Conservation (phyloP, 2,329 filamentous ascomycete species). For the Apiospora phragmitis region DNA sequence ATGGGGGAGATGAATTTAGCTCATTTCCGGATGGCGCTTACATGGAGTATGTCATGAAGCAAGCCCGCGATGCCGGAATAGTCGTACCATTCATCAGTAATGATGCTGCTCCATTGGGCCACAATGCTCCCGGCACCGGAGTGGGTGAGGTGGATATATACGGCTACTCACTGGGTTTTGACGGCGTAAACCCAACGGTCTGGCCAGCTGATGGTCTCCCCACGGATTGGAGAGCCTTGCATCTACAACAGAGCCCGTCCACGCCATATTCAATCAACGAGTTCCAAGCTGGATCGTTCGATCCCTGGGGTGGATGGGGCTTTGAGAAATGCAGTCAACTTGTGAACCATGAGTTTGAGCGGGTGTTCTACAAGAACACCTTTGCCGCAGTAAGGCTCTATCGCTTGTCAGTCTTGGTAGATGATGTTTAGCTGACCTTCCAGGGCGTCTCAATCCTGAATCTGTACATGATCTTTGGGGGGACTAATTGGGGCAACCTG, state of each 20-base stretch:
- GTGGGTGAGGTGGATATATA: slow-evolving; percentile 41
- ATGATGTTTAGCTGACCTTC: neutral
- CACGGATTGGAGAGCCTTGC: slow-evolving; percentile 52
- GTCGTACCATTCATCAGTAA: slow-evolving; percentile 76
- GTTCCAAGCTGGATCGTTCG: slow-evolving; percentile 71
- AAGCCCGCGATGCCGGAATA: slow-evolving; percentile 67
- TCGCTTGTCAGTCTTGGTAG: neutral
- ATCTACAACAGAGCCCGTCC: slow-evolving; percentile 61
- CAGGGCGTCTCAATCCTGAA: neutral
- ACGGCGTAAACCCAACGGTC: slow-evolving; percentile 45
- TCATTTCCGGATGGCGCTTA: slow-evolving; percentile 67
- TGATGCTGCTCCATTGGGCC: slow-evolving; percentile 61
- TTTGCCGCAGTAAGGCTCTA: slow-evolving; percentile 48
- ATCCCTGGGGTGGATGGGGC: slow-evolving; percentile 71
- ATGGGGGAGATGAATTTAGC: slow-evolving; percentile 43
- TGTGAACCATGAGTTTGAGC: slow-evolving; percentile 71
- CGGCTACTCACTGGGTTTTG: slow-evolving; percentile 45
- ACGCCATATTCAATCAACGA: slow-evolving; percentile 56
- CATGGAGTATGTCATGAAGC: slow-evolving; percentile 69
- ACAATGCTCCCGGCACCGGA: slow-evolving; percentile 65
- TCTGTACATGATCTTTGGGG: slow-evolving; percentile 60
- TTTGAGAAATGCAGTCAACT: slow-evolving; percentile 67
- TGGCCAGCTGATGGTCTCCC: slow-evolving; percentile 62
- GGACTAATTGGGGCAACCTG: slow-evolving; percentile 83
- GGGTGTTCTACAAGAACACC: slow-evolving; percentile 79